Conservation (phyloP, 1,284 basidiomycete genomes). For the Cryptococcus sp. region DNA sequence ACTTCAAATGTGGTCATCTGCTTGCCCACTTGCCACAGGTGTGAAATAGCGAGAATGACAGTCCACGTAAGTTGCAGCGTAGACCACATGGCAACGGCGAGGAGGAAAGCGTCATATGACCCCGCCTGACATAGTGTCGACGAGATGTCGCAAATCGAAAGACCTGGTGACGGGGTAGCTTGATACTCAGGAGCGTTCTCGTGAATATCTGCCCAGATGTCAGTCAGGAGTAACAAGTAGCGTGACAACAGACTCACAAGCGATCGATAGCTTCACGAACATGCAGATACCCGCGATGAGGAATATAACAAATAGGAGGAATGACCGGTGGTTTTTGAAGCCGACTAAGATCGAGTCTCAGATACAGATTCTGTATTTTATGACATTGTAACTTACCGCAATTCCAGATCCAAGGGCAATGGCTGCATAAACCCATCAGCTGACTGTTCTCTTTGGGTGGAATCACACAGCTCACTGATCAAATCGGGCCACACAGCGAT, state of each 20-base stretch:
- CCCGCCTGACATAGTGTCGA: constrained; percentile 66
- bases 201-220: constrained; percentile 41
- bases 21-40: constrained; percentile 85
- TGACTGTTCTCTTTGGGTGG: background rate
- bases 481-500: constrained; percentile 82
- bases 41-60: constrained; percentile 75
- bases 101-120: constrained; percentile 74
- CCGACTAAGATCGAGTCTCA: constrained; percentile 65
- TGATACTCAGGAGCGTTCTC: constrained; percentile 52
- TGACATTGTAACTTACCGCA: constrained; percentile 64
- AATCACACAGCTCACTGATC: constrained; percentile 72
- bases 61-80: constrained; percentile 94
- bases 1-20: constrained; percentile 98
- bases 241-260: constrained; percentile 62
- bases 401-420: constrained; percentile 99
- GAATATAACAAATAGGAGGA: constrained; percentile 81
- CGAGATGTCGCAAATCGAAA: constrained; percentile 64
- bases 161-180: constrained; percentile 56
- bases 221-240: background rate
- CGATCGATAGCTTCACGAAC: constrained; percentile 79
- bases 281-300: constrained; percentile 76
- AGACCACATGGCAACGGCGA: constrained; percentile 78
- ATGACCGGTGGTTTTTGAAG: constrained; percentile 91
- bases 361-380: background rate
- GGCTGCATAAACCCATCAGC: constrained; percentile 57